Base-by-base conservation (phyloP, 345 rosid genomes). In the Trapa bicornis region DNA sequence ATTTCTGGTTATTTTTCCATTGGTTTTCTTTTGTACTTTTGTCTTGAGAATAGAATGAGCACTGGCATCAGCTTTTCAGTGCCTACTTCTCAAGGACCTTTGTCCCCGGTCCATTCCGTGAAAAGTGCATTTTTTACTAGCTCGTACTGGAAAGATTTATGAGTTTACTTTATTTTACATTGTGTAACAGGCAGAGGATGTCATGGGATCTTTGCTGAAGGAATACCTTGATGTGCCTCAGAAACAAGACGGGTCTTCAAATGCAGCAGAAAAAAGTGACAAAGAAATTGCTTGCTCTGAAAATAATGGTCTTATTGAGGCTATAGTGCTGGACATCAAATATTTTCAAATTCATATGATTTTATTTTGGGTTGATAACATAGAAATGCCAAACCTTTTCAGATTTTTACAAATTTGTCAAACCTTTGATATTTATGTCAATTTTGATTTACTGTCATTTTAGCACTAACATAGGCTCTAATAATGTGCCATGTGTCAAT, bases 121-220 rank as follows among this genome's bases (percentile, higher is more conserved):
- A 10, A 22, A 38, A 17, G 5, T 41, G 12, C 13, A 64, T 37
- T 64, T 64, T 37, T 39, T 47, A 13, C 9, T 12, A 36, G 47
- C 47, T 64, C 3, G 6, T 64, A 33, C 12, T 64, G 66, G 47
- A 47, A 38, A 39, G 9, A 8, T 50, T n/a, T 6, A 50, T 60
- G 14, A 15, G 38, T 68, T 58, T 71, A 37, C 10, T 57, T 57
- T 70, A 76, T 33, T 13, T 22, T 32, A 32, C 63, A 58, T 33
- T 6, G 15, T 33, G 38, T 38, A 60, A 73, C 77, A 88, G 99
- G 99, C 97, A 65, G 97, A 94, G 82, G 86, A 84, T 84, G 96
- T 87, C 64, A 89, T 91, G 80, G 88, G 89, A 39, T 85, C 92
- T 77, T 78, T 94, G 70, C 79, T 94, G 79, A 87, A 76, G 70